Base-by-base conservation (phyloP, 2,329 filamentous ascomycete genomes). In the Aspergillus fumigatiaffinis region DNA sequence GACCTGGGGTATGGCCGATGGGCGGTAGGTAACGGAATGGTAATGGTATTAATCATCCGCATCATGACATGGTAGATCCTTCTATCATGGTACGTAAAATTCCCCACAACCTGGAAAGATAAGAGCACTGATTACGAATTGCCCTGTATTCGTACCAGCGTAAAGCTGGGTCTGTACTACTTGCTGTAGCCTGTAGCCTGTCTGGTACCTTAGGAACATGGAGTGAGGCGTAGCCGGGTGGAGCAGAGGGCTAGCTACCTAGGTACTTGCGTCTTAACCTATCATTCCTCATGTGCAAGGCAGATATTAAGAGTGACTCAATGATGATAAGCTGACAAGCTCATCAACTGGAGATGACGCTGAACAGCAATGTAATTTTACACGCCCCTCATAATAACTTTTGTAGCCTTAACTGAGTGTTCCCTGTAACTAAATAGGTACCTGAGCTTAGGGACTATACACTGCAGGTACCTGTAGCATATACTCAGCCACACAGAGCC, bases 1-100 rank as follows among this genome's bases (percentile, higher is more conserved):
- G 56, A 54, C 56, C 60, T 58, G 64, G 65, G 64, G 65, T 63
- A 61, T 48, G 44, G 47, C 41, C 41, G 51, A 52, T 51, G 52
- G 55, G 51, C 54, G 51, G 55, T 64, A 59, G 50, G 25, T 55
- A 60, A 55, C 50, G 25, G 52, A 61, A 63, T 53, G 38, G 58
- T 65, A 51, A 38, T 38, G 56, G 44, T 21, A 48, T 44, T 14
- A 35, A 48, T 46, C 32, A 42, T 47, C 41, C 35, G 9, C 49
- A 46, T 54, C 50, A 46, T 44, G 55, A 50, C 23, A 54, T 57
- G 58, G 8, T 47, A 23, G 12, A 47, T 23, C 21, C 21, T 12
- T 10, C n/a, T 46, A 12, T 20, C 23, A 47, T 23, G 44, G 23
- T 25, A 47, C 10, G 44, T 47, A 47, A 25, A 17, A 25, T 47